A percentile compares a stretch with the other conserved stretches of the same genome.
phyloP scores from a whole-genome alignment of 2,329 filamentous ascomycete genomes.

The Phialophora macrospora region DNA sequence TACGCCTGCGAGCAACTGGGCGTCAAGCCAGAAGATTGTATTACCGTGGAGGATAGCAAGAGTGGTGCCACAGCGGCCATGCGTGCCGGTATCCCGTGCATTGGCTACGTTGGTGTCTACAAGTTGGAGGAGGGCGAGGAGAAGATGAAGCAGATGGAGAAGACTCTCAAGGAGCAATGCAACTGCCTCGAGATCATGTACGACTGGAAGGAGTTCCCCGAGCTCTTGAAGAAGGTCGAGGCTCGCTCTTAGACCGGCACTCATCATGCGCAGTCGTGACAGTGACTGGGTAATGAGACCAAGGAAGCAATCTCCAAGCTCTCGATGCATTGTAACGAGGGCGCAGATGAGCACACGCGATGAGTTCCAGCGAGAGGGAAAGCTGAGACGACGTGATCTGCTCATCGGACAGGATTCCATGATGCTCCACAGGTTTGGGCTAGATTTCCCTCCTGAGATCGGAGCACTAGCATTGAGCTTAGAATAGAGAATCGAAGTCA shows the following conservation, averaged over 20 bases:
- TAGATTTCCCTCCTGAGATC: background rate
- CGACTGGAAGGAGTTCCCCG: conserved; percentile 55
- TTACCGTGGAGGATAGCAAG: conserved; percentile 90
- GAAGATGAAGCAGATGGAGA: conserved; percentile 74
- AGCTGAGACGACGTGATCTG: background rate
- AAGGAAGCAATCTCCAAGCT: background rate
- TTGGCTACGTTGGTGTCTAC: conserved; percentile 87
- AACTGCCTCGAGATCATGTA: conserved; percentile 57
- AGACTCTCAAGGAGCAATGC: conserved; percentile 65
- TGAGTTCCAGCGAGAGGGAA: background rate
- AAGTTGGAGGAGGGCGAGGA: conserved; percentile 64
- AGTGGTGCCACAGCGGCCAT: conserved; percentile 80
- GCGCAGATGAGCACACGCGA: background rate
- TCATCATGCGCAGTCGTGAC: conserved; percentile 1
- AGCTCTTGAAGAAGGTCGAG: conserved; percentile 53
- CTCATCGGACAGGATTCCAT: background rate
- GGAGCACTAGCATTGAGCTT: background rate
- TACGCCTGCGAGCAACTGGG: conserved; percentile 76
- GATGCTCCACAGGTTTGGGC: background rate
- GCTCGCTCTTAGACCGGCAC: conserved; percentile 3
- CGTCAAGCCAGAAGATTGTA: conserved; percentile 71
- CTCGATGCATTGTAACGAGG: background rate
- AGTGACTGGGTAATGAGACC: conserved; percentile 2
- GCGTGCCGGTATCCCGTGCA: conserved; percentile 77
- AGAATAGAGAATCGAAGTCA: background rate